Conservation (phyloP, 2,329 filamentous ascomycete species). For the Ophiostoma himal-ulmi region DNA sequence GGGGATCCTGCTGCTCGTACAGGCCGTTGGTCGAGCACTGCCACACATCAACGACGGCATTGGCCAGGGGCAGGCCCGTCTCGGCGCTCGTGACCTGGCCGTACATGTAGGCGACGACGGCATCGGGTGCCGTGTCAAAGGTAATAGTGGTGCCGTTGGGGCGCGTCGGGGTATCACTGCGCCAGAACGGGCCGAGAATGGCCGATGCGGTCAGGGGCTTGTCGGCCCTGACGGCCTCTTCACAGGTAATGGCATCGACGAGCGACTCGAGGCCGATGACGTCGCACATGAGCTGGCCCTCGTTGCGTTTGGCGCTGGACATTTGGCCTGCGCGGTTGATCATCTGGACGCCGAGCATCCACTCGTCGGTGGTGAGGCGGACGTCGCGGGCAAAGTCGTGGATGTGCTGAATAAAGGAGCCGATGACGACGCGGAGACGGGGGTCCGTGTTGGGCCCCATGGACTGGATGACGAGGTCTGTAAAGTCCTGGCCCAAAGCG, state of each 20-base stretch:
- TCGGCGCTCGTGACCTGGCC: constrained; percentile 36
- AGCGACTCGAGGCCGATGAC: constrained; percentile 56
- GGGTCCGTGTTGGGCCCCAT: constrained; percentile 58
- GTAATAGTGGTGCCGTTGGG: constrained; percentile 54
- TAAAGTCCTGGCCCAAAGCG: constrained; percentile 44
- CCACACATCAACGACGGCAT: constrained; percentile 58
- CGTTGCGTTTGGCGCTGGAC: constrained; percentile 53
- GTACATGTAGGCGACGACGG: constrained; percentile 50
- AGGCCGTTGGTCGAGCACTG: constrained; percentile 54
- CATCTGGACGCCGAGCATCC: constrained; percentile 58
- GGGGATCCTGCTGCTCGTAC: constrained; percentile 66
- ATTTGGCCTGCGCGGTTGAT: constrained; percentile 56
- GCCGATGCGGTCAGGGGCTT: constrained; percentile 46
- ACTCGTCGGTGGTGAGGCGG: constrained; percentile 61
- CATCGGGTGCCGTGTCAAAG: constrained; percentile 34
- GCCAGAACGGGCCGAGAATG: constrained; percentile 64
- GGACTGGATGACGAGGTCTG: constrained; percentile 55
- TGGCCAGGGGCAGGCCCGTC: constrained; percentile 50
- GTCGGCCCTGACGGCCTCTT: constrained; percentile 38
- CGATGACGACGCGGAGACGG: constrained; percentile 53
- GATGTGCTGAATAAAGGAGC: constrained; percentile 55
- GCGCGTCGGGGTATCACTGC: constrained; percentile 53
- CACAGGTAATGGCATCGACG: constrained; percentile 61
- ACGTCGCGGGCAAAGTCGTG: constrained; percentile 64
- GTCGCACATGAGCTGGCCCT: constrained; percentile 58